These are phyloP conservation scores for Bidens hawaiensis DNA, from an alignment of 140 eudicot genomes.

Conservation along the genomic window DNA sequence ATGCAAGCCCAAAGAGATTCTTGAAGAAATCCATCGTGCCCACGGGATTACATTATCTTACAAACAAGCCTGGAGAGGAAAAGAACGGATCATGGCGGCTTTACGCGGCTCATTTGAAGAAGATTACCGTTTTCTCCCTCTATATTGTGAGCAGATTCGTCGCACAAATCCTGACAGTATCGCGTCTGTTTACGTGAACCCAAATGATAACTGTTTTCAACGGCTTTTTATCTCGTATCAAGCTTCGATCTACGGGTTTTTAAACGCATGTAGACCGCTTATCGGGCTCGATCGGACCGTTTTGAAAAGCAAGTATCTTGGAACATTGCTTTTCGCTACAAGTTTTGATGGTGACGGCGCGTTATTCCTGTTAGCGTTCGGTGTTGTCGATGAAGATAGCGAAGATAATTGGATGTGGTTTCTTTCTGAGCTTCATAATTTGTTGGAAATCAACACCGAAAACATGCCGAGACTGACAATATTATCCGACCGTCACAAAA, in stretches of 20 bases:
- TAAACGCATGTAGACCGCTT: conserved; percentile 79
- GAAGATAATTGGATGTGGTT: conserved; percentile 94
- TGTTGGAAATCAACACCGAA: conserved; percentile 72
- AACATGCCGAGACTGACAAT: conserved; percentile 92
- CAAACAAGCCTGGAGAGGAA: conserved; percentile 98
- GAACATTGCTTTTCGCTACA: conserved; percentile 77
- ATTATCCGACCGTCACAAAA: conserved; percentile 69
- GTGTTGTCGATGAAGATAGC: conserved; percentile 87
- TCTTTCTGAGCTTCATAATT: conserved; percentile 68
- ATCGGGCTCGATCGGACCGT: conserved; percentile 71
- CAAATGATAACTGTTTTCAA: conserved; percentile 64
- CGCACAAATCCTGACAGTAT: conserved; percentile 87
- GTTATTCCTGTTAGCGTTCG: conserved; percentile 78
- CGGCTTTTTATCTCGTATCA: conserved; percentile 78
- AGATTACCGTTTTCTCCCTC: conserved; percentile 72
- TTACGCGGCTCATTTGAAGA: conserved; percentile 83
- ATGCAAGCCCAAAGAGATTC: conserved; percentile 91
- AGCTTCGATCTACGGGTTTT: conserved; percentile 78
- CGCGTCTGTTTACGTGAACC: conserved; percentile 73
- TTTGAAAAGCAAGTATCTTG: conserved; percentile 76
- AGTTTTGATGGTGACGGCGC: conserved; percentile 90
- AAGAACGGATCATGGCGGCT: conserved; percentile 81
- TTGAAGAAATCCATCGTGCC: conserved; percentile 76
- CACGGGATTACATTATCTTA: conserved; percentile 90
- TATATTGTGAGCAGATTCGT: conserved; percentile 78